These are phyloP conservation scores for Lyophyllum atratum DNA, from an alignment of 768 basidiomycete genomes.

Conservation along the genomic window DNA sequence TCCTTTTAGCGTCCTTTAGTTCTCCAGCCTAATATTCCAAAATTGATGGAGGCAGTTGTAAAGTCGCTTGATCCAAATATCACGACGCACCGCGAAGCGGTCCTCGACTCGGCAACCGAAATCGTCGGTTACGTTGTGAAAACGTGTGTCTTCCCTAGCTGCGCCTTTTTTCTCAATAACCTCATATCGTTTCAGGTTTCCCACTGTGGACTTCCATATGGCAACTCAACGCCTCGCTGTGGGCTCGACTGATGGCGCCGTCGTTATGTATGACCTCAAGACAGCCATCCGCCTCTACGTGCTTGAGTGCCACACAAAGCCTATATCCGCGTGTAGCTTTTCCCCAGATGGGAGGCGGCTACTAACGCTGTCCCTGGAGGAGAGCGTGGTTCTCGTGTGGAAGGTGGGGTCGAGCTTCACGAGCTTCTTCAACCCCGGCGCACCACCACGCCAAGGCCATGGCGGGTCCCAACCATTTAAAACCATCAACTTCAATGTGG, in stretches of 20 bases:
- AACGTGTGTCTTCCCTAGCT: conserved; percentile 53
- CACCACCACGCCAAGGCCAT: conserved; percentile 87
- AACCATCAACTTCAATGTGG: conserved; percentile 81
- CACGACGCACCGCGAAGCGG: conserved; percentile 74
- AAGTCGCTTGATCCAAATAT: conserved; percentile 94
- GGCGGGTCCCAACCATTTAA: conserved; percentile 87
- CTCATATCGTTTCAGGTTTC: conserved; percentile 58
- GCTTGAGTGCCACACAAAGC: conserved; percentile 86
- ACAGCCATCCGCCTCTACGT: conserved; percentile 94
- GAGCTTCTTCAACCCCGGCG: conserved; percentile 89
- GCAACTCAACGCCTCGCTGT: conserved; percentile 86
- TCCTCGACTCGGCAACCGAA: conserved; percentile 89
- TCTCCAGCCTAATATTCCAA: conserved; percentile 80
- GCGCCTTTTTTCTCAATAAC: not conserved
- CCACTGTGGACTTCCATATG: conserved; percentile 92
- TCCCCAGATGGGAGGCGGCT: conserved; percentile 92
- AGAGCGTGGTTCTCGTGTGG: conserved; percentile 88
- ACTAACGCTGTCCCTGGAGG: conserved; percentile 85
- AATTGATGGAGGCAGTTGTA: conserved; percentile 92
- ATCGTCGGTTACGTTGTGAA: conserved; percentile 94
- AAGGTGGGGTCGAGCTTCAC: conserved; percentile 90
- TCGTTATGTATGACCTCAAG: conserved; percentile 96
- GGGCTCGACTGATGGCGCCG: conserved; percentile 92
- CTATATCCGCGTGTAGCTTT: conserved; percentile 83
- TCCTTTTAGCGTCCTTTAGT: conserved; percentile 72